These are phyloP conservation scores for Hypholoma sublateritium DNA, from an alignment of 768 basidiomycete species.

Conservation along the genomic window DNA sequence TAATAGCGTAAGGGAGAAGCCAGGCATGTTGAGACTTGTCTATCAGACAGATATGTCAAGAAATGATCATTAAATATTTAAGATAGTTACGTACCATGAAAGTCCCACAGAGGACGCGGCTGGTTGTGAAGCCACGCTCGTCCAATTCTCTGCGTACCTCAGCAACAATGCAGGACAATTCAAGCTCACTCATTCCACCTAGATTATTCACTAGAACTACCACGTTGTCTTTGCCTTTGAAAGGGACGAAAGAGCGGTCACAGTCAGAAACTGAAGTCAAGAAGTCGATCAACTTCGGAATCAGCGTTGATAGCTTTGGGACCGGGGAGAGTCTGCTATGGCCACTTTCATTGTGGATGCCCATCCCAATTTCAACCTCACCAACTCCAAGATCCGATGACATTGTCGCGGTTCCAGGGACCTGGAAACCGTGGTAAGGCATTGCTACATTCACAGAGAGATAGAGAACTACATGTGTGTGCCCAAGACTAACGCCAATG, in stretches of 20 bases:
- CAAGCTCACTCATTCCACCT: constrained; percentile 82
- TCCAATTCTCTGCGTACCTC: constrained; percentile 60
- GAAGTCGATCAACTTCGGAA: constrained; percentile 68
- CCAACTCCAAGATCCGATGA: constrained; percentile 53
- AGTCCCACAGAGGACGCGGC: constrained; percentile 72
- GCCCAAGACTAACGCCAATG: constrained; percentile 85
- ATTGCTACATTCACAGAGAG: background rate
- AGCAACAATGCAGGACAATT: constrained; percentile 66
- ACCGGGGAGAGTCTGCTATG: constrained; percentile 65
- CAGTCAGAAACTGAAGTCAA: constrained; percentile 71
- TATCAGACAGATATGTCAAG: constrained; percentile 22
- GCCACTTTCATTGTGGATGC: constrained; percentile 90
- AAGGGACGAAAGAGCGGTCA: constrained; percentile 77
- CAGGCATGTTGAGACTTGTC: constrained; percentile 94
- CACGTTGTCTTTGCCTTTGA: constrained; percentile 67
- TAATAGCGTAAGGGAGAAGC: constrained; percentile 83
- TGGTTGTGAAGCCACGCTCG: constrained; percentile 52
- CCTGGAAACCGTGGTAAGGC: constrained; percentile 37
- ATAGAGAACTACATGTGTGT: constrained; percentile 69
- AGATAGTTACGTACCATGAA: constrained; percentile 65
- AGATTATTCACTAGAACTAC: constrained; percentile 87
- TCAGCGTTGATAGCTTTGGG: constrained; percentile 68
- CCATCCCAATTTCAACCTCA: constrained; percentile 88
- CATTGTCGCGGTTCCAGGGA: constrained; percentile 71
- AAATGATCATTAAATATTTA: background rate